A percentile compares a stretch with the other conserved stretches of the same genome.
These are phyloP conservation scores for Colletotrichum lindemuthianum DNA, from an alignment of 2,329 filamentous ascomycete genomes.

Conservation along the genomic window DNA sequence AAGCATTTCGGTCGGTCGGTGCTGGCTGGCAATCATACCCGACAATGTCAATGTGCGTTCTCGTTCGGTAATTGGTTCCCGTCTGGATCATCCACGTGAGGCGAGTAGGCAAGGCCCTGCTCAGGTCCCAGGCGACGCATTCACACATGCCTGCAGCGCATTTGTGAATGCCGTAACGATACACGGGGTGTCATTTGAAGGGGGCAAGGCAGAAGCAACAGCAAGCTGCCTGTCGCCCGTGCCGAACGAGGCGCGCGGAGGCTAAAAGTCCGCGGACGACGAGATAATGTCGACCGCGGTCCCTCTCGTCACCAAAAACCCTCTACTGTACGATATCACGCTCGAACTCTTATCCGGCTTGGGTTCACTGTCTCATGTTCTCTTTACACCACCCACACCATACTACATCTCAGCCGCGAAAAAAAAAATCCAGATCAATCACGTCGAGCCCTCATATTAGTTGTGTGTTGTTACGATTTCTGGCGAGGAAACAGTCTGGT, in stretches of 20 bases:
- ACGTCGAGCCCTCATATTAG: background rate
- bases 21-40: slow-evolving; percentile 24
- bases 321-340: slow-evolving; percentile 34
- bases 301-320: slow-evolving; percentile 13
- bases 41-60: slow-evolving; percentile 11
- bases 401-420: no score
- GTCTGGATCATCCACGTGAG: background rate
- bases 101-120: slow-evolving; percentile 23
- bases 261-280: slow-evolving; percentile 20
- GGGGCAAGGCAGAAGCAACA: background rate
- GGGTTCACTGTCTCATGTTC: slow-evolving; percentile 34
- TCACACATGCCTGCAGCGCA: slow-evolving; percentile 20
- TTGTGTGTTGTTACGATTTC: slow-evolving; percentile 19
- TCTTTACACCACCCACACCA: no score
- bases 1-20: slow-evolving; percentile 34
- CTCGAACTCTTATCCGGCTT: slow-evolving; percentile 24
- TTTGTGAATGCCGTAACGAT: background rate
- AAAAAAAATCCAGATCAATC: background rate
- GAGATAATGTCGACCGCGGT: slow-evolving; percentile 16
- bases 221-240: slow-evolving; percentile 6
- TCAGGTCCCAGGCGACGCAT: slow-evolving; percentile 4
- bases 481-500: slow-evolving; percentile 39
- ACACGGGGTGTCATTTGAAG: slow-evolving; percentile 4
- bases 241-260: slow-evolving; percentile 25
- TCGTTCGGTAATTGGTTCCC: slow-evolving; percentile 17